phyloP scores from a whole-genome alignment of 129 eudicot species.

The Chrysanthemum seticuspe region DNA sequence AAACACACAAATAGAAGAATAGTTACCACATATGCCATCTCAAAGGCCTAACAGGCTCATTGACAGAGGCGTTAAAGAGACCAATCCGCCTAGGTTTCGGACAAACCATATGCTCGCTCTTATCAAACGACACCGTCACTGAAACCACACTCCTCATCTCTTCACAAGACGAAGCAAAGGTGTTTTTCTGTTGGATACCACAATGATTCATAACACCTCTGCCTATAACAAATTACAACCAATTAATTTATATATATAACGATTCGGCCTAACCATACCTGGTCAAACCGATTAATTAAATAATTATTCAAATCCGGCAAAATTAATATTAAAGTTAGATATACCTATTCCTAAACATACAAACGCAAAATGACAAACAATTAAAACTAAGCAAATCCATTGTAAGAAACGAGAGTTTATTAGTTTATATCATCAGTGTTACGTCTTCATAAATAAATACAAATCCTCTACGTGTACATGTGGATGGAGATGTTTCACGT shows the following conservation, averaged over 20 bases:
- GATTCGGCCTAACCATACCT: background rate
- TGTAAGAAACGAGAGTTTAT: slow-evolving; percentile 18
- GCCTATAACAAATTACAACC: background rate
- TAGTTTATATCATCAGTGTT: slow-evolving; percentile 23
- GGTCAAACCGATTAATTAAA: slow-evolving; percentile 23
- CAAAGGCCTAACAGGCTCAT: slow-evolving; percentile 49
- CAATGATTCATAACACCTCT: slow-evolving; percentile 43
- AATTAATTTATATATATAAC: background rate
- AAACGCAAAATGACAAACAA: background rate
- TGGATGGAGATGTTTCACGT: slow-evolving; percentile 24
- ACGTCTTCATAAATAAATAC: slow-evolving; percentile 18
- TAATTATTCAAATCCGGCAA: slow-evolving; percentile 24
- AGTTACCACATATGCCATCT: slow-evolving; percentile 68
- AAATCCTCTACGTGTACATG: slow-evolving; percentile 21
- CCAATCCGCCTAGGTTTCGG: slow-evolving; percentile 76
- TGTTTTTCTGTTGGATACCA: slow-evolving; percentile 53
- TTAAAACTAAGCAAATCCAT: slow-evolving; percentile 10
- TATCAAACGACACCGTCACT: slow-evolving; percentile 36
- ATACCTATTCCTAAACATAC: slow-evolving; percentile 4
- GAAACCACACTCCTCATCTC: slow-evolving; percentile 56
- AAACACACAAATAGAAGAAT: background rate
- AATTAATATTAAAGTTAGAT: background rate
- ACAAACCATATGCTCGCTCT: slow-evolving; percentile 57
- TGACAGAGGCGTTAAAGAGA: slow-evolving; percentile 27
- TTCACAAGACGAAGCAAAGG: slow-evolving; percentile 46